Conservation (phyloP, 345 rosid species). For the Draba incana region DNA sequence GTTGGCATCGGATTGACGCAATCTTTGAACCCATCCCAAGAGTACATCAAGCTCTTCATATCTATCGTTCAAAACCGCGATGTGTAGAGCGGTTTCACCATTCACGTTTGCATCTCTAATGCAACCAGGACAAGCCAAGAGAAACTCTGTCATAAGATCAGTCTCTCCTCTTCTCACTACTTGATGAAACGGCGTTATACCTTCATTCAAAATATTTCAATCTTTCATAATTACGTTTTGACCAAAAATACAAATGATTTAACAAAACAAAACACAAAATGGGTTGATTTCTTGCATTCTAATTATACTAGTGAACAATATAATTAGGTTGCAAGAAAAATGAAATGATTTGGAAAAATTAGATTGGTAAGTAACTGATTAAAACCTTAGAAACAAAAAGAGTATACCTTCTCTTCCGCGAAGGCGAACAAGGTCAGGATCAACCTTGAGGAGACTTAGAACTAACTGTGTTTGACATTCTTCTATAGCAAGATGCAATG, state of each 20-base stretch:
- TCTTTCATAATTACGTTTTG: background rate
- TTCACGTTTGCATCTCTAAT: conserved; percentile 33
- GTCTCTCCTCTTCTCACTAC: conserved; percentile 32
- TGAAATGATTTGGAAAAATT: too few relatives aligned
- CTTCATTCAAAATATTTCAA: conserved; percentile 12
- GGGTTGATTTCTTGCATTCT: too few relatives aligned
- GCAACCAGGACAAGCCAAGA: conserved; percentile 34
- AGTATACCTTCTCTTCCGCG: conserved; percentile 35
- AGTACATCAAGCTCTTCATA: conserved; percentile 34
- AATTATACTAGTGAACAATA: too few relatives aligned
- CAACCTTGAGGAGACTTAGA: conserved; percentile 16
- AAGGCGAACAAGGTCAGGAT: conserved; percentile 33
- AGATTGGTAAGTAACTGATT: too few relatives aligned
- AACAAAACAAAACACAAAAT: background rate
- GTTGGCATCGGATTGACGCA: background rate
- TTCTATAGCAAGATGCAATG: conserved; percentile 44
- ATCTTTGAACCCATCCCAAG: conserved; percentile 36
- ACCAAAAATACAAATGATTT: background rate
- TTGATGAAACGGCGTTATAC: conserved; percentile 37
- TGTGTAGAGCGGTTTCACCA: conserved; percentile 40
- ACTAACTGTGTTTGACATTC: conserved; percentile 18
- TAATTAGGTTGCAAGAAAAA: too few relatives aligned
- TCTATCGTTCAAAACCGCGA: conserved; percentile 19
- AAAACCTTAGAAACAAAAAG: too few relatives aligned
- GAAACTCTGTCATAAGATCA: conserved; percentile 37